phyloP scores from a whole-genome alignment of 2,329 filamentous ascomycete species.

The Colletotrichum lentis region DNA sequence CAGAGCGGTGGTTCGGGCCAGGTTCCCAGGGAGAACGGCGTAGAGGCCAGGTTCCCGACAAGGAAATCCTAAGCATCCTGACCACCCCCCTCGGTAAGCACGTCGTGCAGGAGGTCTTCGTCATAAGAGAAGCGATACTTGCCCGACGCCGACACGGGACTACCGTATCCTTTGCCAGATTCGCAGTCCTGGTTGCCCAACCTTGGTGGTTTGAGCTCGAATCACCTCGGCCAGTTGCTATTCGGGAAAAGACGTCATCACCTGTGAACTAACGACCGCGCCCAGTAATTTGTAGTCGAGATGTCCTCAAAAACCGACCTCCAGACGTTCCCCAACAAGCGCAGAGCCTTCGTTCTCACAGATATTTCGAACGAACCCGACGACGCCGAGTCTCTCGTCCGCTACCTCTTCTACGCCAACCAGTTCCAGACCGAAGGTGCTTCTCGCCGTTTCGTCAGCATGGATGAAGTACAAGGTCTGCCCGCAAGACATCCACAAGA shows the following conservation, averaged over 20 bases:
- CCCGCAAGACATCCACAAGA: conserved; percentile 54
- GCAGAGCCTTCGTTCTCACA: conserved; percentile 52
- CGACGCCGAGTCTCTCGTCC: conserved; percentile 54
- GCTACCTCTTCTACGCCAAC: conserved; percentile 57
- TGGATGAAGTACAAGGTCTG: conserved; percentile 54
- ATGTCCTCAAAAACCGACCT: conserved; percentile 23
- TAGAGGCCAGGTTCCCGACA: neutral
- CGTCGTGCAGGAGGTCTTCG: neutral
- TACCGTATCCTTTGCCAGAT: neutral
- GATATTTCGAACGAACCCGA: conserved; percentile 59
- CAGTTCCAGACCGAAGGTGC: conserved; percentile 55
- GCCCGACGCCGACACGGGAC: neutral
- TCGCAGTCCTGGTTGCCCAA: neutral
- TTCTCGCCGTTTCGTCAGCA: conserved; percentile 56
- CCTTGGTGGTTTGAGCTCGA: neutral
- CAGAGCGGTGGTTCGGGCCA: neutral
- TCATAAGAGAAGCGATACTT: conserved; percentile 16
- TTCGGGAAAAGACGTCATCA: neutral
- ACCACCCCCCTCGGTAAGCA: neutral
- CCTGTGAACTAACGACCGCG: neutral
- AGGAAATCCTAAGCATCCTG: conserved; percentile 21
- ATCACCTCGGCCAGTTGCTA: neutral
- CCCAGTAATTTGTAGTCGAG: neutral
- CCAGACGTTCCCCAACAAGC: conserved; percentile 41
- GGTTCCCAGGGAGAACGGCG: neutral